Evolutionary conservation across 192 early-diverging fungal species (phyloP).

Genomic region (Gonapodya prolifera): DNA sequence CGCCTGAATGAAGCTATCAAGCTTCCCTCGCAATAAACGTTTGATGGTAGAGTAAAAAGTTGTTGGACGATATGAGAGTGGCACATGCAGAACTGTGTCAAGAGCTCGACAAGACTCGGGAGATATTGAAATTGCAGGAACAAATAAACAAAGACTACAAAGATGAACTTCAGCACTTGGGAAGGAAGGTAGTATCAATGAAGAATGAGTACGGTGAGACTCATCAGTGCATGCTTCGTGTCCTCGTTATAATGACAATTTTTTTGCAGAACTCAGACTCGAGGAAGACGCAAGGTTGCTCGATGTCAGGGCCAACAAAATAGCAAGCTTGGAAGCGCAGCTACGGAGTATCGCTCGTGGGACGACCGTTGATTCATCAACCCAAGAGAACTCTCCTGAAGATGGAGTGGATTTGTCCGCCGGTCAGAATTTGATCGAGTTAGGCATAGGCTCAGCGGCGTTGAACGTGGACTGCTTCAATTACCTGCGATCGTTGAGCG

Average conservation of each 20-base stretch:
- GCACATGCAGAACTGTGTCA: conserved; percentile 39
- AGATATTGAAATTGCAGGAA: conserved; percentile 37
- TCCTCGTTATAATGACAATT: conserved; percentile 6
- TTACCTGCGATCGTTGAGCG: conserved; percentile 14
- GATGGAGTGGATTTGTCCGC: not conserved
- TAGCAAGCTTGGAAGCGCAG: conserved; percentile 34
- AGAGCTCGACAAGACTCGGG: conserved; percentile 36
- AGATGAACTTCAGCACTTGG: conserved; percentile 28
- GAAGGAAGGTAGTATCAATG: conserved; percentile 26
- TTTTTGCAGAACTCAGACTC: conserved; percentile 30
- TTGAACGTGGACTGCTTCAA: conserved; percentile 20
- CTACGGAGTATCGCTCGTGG: conserved; percentile 29
- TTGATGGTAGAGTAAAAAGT: conserved; percentile 25
- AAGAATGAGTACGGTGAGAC: conserved; percentile 42
- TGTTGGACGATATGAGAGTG: conserved; percentile 32
- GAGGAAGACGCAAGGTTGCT: conserved; percentile 35
- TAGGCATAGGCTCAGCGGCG: conserved; percentile 27
- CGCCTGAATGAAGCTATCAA: conserved; percentile 13
- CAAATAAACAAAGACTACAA: conserved; percentile 43
- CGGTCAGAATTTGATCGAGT: conserved; percentile 34
- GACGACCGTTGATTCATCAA: conserved; percentile 18
- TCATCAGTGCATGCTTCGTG: conserved; percentile 6
- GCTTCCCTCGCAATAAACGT: conserved; percentile 5
- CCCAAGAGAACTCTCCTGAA: not conserved
- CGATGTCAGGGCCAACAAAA: conserved; percentile 33